Base-by-base conservation (phyloP, 495 filamentous ascomycete genomes). In the Geopyxis carbonaria region DNA sequence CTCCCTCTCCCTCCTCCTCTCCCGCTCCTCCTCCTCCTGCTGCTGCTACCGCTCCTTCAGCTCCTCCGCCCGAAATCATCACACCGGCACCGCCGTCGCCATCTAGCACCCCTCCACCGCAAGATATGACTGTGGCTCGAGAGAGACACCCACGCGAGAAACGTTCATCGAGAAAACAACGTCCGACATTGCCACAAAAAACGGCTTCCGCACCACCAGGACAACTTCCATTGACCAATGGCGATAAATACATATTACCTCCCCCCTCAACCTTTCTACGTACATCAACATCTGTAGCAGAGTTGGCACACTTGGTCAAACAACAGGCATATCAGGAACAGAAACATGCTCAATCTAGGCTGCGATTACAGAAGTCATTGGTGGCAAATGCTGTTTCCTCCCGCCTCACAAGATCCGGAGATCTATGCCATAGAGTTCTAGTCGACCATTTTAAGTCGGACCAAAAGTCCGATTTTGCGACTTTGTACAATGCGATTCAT, bases 361-460 rank as follows among this genome's bases (percentile, higher is more conserved):
- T 70, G 35, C 72, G 78, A 43, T 65, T 82, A 27, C 73, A 80
- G 41, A 61, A 73, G 53, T 75, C 64, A 42, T 55, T 76, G 45
- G 68, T 82, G 15, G 78, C 78, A 15, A 80, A 77, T 38, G 82
- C 80, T 11, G 66, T 89, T 27, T 84, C 76, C 34, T 72, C 82
- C 45, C 78, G 86, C 38, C 66, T 91, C 55, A 69, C 77, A 58
- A 73, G 80, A 43, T 76, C 76, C 44, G 78, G 80, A 38, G 75
- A 79, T 48, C 71, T 80, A 30, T 73, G 80, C 36, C 76, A 89
- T 59, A 70, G 78, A 13, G 81, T 78, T 46, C 64, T 97, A 51
- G 80, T 89, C 46, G 86, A 97, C 52, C 72, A 73, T 53, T 83
- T 92, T 59, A 79, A 78, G 48, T 75, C 78, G 33, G 86, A 92